Evolutionary conservation across 768 basidiomycete species (phyloP), one percentile per base, ranked within the genome.

Genomic region (Hydnomerulius pinastri): DNA sequence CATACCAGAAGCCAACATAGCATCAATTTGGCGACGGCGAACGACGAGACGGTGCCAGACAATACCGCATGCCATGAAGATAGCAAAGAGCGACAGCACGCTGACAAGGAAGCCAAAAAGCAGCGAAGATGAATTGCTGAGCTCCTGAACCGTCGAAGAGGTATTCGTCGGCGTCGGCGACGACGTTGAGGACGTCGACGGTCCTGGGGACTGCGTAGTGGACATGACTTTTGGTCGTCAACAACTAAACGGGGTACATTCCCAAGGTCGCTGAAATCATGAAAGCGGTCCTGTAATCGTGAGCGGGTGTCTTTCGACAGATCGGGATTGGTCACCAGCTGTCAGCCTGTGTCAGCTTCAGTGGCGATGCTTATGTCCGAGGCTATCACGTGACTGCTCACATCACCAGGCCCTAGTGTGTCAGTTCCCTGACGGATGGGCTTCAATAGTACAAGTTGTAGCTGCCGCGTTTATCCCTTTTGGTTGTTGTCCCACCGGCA

Each of bases 41-140:
- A 46, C 30, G 18, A 69, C 56, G n/a, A 68, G 69, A 36, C 69
- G 67, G 35, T 63, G 68, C 67, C 67, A 68, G 43, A 65, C 37
- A 4, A 69, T 48, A 6, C 67, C 69, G 48, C 48, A 50, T 10
- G 49, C 42, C 62, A 70, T 66, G 48, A 68, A 70, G 32, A 69
- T 27, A 1, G 58, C 65, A 40, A 68, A 68, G 20, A 68, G 35
- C 0, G 67, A 63, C 35, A 68, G 51, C n/a, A 65, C 56, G n/a
- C 52, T 60, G 45, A 68, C 49, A 28, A 68, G 64, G 48, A 68
- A 70, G 15, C 65, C 69, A 12, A 68, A 69, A 37, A 68, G 59
- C 11, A 70, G 43, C 20, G 56, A 52, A 11, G 66, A 68, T 0
- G 68, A 54, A 21, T 56, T 36, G 23, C 12, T 48, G 46, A 43